Conservation (phyloP, 1,284 basidiomycete species). For the Sanguinoderma infundibulare region DNA sequence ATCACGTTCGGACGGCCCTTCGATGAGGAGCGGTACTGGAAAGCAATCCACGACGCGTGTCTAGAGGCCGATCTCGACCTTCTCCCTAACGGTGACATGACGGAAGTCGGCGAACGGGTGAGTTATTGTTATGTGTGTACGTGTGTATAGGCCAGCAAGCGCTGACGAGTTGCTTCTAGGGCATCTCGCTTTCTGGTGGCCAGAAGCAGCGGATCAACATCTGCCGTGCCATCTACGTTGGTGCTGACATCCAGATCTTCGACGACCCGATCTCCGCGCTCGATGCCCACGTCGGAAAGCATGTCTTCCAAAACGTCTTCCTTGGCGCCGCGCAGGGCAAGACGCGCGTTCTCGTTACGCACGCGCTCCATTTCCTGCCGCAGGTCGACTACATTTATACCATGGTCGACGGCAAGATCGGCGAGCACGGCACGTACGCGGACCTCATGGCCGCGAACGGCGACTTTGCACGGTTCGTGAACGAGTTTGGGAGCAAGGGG, state of each 20-base stretch:
- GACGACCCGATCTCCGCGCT: constrained; percentile 83
- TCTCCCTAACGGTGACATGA: constrained; percentile 82
- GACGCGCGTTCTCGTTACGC: constrained; percentile 85
- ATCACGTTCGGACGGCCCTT: constrained; percentile 85
- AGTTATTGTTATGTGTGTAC: not conserved
- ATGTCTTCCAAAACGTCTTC: constrained; percentile 86
- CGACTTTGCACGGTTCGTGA: constrained; percentile 75
- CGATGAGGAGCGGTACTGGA: constrained; percentile 81
- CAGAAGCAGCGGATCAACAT: constrained; percentile 82
- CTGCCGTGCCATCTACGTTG: constrained; percentile 84
- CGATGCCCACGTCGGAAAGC: constrained; percentile 88
- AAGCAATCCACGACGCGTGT: constrained; percentile 75
- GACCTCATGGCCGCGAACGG: constrained; percentile 69
- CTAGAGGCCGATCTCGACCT: constrained; percentile 82
- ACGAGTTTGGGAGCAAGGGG: constrained; percentile 65
- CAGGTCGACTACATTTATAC: constrained; percentile 79
- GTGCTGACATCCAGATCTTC: constrained; percentile 86
- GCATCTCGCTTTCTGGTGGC: constrained; percentile 84
- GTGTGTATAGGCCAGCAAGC: not conserved
- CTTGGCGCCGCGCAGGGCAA: constrained; percentile 63
- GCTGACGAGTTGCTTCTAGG: constrained; percentile 38
- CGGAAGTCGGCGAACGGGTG: constrained; percentile 90
- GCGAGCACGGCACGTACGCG: constrained; percentile 77
- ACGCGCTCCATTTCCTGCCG: constrained; percentile 82
- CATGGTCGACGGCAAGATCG: constrained; percentile 72